Evolutionary conservation across 179 eudicot species (phyloP), one percentile per base, ranked within the genome.

Genomic region (Carnegiea gigantea): DNA sequence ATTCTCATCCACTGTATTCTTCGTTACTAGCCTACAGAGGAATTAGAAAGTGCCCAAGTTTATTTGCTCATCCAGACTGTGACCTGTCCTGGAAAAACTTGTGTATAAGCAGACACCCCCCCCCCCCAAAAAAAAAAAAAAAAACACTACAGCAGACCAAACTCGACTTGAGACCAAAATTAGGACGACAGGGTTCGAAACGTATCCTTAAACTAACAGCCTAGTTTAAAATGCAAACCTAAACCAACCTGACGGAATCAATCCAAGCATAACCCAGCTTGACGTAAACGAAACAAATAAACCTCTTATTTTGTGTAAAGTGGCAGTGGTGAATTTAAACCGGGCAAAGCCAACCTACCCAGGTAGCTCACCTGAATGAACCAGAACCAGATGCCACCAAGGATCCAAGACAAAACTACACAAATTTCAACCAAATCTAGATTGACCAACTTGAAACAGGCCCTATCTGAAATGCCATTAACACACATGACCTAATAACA

Each of bases 1-100:
- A 79, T 93, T 92, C 85, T 95, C 98, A 83, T 95, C 98, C 79
- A 95, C 98, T 0, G 97, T 95, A 72, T 77, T 83, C 89, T 93
- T 95, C 10, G 98, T 93, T 60, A 95, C 98, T 80, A 95, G 85
- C 90, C 98, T 95, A 89, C 77, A 38, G 26, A 65, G 33, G 33
- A 36, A 60, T 46, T 5, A 60, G 76, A 24, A 46, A 65, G 0
- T 9, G 49, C 30, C 57, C 44, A 40, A 2, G 44, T 40, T 40
- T 40, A 40, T 2, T 40, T 7, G 9, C 44, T 40, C 44, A 7
- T 5, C 44, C 44, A 40, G 44, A 40, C 44, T 40, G 44, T 40
- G 44, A 40, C 44, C 3, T 1, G 44, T 5, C 44, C 53, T 48
- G 13, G 53, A 8, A 33, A 53, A 53, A 23, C 54, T 85, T 36